phyloP scores from a whole-genome alignment of 345 rosid species.

The Rhodomyrtus tomentosa region DNA sequence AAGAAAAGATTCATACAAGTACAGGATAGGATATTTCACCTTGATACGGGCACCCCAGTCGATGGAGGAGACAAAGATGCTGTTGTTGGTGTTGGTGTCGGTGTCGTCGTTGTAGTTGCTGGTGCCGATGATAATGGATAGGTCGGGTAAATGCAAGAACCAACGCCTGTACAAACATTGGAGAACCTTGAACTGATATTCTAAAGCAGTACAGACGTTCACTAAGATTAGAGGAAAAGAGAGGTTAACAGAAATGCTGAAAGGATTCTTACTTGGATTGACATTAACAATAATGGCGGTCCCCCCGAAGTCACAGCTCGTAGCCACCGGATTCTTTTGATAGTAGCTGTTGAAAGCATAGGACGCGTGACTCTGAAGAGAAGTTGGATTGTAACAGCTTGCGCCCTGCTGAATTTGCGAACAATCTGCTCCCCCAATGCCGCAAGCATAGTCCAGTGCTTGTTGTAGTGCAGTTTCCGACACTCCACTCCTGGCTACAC shows the following conservation, averaged over 20 bases:
- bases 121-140: constrained; percentile 43
- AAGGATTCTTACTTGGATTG: constrained; percentile 69
- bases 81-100: constrained; percentile 9
- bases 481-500: constrained; percentile 65
- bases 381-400: constrained; percentile 60
- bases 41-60: constrained; percentile 5
- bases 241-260: neutral
- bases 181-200: neutral
- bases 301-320: constrained; percentile 92
- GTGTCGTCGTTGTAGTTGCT: constrained; percentile 22
- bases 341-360: constrained; percentile 92
- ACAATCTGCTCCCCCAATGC: constrained; percentile 77
- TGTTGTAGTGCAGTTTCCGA: constrained; percentile 42
- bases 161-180: constrained; percentile 41
- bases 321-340: constrained; percentile 63
- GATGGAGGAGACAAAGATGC: constrained; percentile 17
- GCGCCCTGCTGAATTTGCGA: constrained; percentile 81
- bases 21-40: neutral
- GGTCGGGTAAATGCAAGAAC: constrained; percentile 64
- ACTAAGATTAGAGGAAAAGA: constrained; percentile 40
- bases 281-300: constrained; percentile 38
- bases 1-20: neutral
- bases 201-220: constrained; percentile 7
- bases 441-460: constrained; percentile 93
- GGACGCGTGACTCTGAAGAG: constrained; percentile 79